Conservation (phyloP, 805 yeast species). For the Saturnispora quitensis region DNA sequence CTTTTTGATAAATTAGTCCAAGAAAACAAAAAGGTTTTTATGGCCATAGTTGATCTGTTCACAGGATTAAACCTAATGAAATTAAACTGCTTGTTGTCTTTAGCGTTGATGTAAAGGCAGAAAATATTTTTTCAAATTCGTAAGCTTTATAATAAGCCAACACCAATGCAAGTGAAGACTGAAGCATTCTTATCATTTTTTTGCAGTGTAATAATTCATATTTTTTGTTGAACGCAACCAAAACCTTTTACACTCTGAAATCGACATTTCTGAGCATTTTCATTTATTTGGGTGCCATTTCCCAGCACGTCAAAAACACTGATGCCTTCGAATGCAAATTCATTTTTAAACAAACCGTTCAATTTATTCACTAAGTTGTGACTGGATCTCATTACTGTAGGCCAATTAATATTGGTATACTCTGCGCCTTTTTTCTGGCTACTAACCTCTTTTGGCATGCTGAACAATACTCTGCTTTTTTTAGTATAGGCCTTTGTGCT, state of each 20-base stretch:
- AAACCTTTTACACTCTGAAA: too few species aligned
- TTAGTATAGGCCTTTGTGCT: not conserved
- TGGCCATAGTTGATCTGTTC: too few species aligned
- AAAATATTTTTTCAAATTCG: too few species aligned
- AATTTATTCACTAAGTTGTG: not conserved
- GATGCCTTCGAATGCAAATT: conserved; percentile 2
- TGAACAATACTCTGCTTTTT: not conserved
- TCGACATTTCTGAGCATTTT: not conserved
- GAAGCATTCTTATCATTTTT: too few species aligned
- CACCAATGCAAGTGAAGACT: too few species aligned
- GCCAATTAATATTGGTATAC: not conserved
- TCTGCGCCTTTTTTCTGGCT: not conserved
- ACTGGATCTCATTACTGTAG: not conserved
- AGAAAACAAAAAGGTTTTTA: too few species aligned
- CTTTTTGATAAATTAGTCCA: too few species aligned
- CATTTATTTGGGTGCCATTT: not conserved
- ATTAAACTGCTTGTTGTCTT: too few species aligned
- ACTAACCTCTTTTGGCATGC: not conserved
- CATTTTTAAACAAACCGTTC: not conserved
- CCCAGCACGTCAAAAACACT: not conserved
- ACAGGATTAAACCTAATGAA: too few species aligned
- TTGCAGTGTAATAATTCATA: not conserved
- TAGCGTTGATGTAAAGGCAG: too few species aligned
- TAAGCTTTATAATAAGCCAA: too few species aligned
- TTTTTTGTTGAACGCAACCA: conserved; percentile 4